Percentiles rank a stretch among this genome's conserved stretches.
Evolutionary conservation across 2,329 filamentous ascomycete species (phyloP).

Genomic region (Orbilia oligospora): DNA sequence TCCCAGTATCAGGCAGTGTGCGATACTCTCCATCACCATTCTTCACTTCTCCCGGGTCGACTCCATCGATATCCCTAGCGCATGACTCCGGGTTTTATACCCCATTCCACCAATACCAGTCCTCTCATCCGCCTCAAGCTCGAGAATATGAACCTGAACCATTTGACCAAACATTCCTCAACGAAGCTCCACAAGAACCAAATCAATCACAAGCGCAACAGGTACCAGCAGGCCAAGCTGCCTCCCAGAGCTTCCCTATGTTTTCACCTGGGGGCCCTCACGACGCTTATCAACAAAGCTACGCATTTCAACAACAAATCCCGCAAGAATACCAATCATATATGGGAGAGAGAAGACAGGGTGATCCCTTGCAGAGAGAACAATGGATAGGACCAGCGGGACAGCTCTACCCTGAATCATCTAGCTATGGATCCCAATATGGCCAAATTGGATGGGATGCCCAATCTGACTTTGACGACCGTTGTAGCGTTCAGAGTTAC

Average conservation of each 20-base stretch:
- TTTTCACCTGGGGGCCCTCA: slow-evolving; percentile 46
- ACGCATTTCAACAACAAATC: slow-evolving; percentile 49
- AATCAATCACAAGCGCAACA: not conserved
- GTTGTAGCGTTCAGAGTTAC: slow-evolving; percentile 23
- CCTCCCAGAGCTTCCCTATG: slow-evolving; percentile 37
- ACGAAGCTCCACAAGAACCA: not conserved
- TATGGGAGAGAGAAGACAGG: slow-evolving; percentile 30
- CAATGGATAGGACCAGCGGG: slow-evolving; percentile 39
- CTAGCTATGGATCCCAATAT: slow-evolving; percentile 29
- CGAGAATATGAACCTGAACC: slow-evolving; percentile 10
- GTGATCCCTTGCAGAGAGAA: slow-evolving; percentile 41
- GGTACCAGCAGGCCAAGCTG: not conserved
- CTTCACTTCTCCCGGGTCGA: slow-evolving; percentile 16
- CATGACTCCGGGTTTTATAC: not conserved
- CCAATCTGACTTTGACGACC: slow-evolving; percentile 44
- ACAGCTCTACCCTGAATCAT: slow-evolving; percentile 18
- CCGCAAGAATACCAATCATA: slow-evolving; percentile 43
- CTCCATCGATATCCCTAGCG: not conserved
- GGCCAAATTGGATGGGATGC: slow-evolving; percentile 25
- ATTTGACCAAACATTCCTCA: slow-evolving; percentile 13
- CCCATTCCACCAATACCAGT: not conserved
- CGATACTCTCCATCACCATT: slow-evolving; percentile 51
- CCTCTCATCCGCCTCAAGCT: not conserved
- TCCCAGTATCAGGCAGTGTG: slow-evolving; percentile 14
- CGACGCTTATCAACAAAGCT: slow-evolving; percentile 37